Percentiles rank a stretch among this genome's conserved stretches.
Evolutionary conservation across 257 asterid species (phyloP).

Genomic region (Petrea volubilis): DNA sequence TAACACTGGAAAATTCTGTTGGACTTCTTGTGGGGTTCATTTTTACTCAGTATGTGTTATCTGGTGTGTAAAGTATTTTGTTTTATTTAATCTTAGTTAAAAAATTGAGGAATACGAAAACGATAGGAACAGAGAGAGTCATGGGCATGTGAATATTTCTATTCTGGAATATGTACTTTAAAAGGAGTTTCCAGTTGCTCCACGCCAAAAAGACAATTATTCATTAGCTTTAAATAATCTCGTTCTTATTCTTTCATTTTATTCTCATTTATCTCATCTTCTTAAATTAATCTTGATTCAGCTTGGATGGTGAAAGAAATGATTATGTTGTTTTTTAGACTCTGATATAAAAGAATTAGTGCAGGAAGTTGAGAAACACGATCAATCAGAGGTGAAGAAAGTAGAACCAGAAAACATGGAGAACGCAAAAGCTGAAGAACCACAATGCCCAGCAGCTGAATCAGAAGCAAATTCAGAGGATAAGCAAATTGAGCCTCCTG

Average conservation of each 20-base stretch:
- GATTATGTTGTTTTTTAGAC: not conserved
- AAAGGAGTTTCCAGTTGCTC: not conserved
- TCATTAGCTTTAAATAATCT: not conserved
- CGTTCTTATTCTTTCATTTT: not conserved
- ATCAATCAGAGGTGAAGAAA: conserved; percentile 37
- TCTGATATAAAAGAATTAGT: not conserved
- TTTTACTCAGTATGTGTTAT: not conserved
- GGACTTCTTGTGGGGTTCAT: not conserved
- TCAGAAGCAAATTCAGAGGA: conserved; percentile 28
- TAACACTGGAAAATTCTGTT: not conserved
- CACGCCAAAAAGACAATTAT: not conserved
- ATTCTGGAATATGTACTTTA: too few relatives aligned
- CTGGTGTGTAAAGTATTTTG: not conserved
- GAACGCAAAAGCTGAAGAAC: conserved; percentile 33
- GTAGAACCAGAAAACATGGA: conserved; percentile 35
- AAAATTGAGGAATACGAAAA: not conserved
- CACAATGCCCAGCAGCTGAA: conserved; percentile 31
- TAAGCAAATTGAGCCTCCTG: conserved; percentile 18
- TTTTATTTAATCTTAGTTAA: not conserved
- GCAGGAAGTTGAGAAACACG: conserved; percentile 62
- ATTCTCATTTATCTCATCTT: not conserved
- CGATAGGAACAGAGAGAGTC: too few relatives aligned
- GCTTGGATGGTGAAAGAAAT: not conserved
- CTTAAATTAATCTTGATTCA: not conserved
- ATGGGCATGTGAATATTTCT: too few relatives aligned